Evolutionary conservation across 371 early-diverging fungal genomes (phyloP).

Genomic region (Mortierella sp.): DNA sequence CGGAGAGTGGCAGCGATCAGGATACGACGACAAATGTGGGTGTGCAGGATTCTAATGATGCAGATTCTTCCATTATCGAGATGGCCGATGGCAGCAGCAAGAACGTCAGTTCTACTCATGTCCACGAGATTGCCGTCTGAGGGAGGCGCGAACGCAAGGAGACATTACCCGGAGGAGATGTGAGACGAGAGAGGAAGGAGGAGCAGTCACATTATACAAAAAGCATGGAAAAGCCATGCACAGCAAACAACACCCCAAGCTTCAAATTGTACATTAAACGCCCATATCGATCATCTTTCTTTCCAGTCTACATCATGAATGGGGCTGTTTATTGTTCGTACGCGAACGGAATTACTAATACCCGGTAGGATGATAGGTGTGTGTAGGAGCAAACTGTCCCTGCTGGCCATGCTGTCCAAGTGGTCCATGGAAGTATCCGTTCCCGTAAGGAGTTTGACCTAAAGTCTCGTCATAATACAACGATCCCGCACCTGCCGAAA

Average conservation of each 20-base stretch:
- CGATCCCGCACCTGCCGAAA: not conserved
- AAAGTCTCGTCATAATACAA: conserved; percentile 15
- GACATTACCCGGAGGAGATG: not conserved
- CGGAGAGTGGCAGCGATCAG: conserved; percentile 26
- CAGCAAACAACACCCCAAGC: too few relatives aligned
- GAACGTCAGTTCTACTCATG: conserved; percentile 26
- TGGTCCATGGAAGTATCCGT: not conserved
- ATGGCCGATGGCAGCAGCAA: conserved; percentile 33
- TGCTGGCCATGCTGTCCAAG: not conserved
- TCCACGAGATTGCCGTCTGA: conserved; percentile 28
- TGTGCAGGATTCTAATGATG: conserved; percentile 6
- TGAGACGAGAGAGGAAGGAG: not conserved
- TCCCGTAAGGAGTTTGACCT: conserved; percentile 10
- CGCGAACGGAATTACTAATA: not conserved
- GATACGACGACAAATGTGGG: conserved; percentile 7
- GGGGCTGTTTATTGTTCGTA: not conserved
- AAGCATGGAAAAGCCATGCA: not conserved
- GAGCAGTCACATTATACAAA: not conserved
- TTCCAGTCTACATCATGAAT: not conserved
- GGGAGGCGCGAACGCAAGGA: not conserved
- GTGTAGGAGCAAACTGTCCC: not conserved
- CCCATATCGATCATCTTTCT: not conserved
- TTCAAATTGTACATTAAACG: conserved; percentile 11
- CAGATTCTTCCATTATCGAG: conserved; percentile 15
- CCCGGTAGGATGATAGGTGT: not conserved